Evolutionary conservation across 2,329 filamentous ascomycete genomes (phyloP).

Genomic region (Trichoderma sp.): DNA sequence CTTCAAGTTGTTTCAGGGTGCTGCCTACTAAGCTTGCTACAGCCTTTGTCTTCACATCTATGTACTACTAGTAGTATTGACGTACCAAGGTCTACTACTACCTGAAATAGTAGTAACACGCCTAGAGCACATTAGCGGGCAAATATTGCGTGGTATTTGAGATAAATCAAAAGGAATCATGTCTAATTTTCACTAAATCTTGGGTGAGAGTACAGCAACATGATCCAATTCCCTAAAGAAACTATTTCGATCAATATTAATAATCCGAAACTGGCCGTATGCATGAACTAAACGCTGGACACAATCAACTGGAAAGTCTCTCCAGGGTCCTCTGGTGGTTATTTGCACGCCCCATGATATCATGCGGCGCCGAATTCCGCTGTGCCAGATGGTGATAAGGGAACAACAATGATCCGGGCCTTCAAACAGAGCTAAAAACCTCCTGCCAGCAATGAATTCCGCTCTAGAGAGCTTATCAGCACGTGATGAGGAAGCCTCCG

Average conservation of each 20-base stretch:
- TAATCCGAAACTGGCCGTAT: background rate
- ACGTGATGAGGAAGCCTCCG: slow-evolving; percentile 40
- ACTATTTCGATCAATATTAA: background rate
- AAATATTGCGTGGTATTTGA: background rate
- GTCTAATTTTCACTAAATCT: background rate
- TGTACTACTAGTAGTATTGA: too few relatives aligned
- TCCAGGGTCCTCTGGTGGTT: background rate
- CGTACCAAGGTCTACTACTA: background rate
- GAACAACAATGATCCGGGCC: slow-evolving; percentile 18
- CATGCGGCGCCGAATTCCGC: slow-evolving; percentile 20
- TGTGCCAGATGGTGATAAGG: background rate
- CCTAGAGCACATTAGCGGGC: background rate
- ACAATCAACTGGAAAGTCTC: background rate
- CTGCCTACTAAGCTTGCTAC: background rate
- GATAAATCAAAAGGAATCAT: background rate
- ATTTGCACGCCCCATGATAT: slow-evolving; percentile 15
- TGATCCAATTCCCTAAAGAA: background rate
- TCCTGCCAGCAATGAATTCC: background rate
- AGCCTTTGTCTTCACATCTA: background rate
- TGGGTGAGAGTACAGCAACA: background rate
- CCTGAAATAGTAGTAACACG: background rate
- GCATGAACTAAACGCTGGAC: background rate
- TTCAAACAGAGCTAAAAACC: background rate
- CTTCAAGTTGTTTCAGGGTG: background rate
- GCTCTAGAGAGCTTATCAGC: slow-evolving; percentile 34